A percentile compares a stretch with the other conserved stretches of the same genome.
phyloP scores from a whole-genome alignment of 2,329 filamentous ascomycete genomes.

The Acephala macrosclerotiorum region DNA sequence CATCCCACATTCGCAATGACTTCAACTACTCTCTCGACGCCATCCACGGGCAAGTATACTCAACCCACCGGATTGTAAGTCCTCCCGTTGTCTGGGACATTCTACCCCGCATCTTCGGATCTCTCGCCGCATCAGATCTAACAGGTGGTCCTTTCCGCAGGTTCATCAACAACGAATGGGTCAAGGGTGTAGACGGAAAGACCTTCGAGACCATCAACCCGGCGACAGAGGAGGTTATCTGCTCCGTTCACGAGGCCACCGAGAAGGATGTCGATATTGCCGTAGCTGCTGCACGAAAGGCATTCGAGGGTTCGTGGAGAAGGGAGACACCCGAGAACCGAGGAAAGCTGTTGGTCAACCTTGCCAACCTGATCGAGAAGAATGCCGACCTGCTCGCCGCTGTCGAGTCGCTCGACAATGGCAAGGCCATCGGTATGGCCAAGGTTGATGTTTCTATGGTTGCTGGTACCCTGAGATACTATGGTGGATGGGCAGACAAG shows the following conservation, averaged over 20 bases:
- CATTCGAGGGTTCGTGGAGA: slow-evolving; percentile 78
- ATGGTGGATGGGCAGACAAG: slow-evolving; percentile 79
- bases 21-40: slow-evolving; percentile 40
- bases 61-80: slow-evolving; percentile 52
- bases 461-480: slow-evolving; percentile 80
- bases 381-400: slow-evolving; percentile 78
- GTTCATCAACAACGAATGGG: slow-evolving; percentile 91
- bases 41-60: slow-evolving; percentile 43
- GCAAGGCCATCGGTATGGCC: slow-evolving; percentile 80
- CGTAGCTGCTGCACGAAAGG: slow-evolving; percentile 84
- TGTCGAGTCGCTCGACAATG: slow-evolving; percentile 88
- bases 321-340: slow-evolving; percentile 74
- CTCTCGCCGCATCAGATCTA: neutral
- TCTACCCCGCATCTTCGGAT: slow-evolving; percentile 30
- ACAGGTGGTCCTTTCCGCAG: slow-evolving; percentile 24
- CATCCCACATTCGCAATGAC: slow-evolving; percentile 36
- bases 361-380: slow-evolving; percentile 82
- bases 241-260: slow-evolving; percentile 81
- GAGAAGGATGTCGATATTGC: slow-evolving; percentile 87
- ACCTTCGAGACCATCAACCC: slow-evolving; percentile 95
- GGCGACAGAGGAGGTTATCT: slow-evolving; percentile 82
- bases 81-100: neutral
- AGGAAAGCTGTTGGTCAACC: slow-evolving; percentile 73
- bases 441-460: slow-evolving; percentile 76
- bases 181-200: slow-evolving; percentile 83